These are phyloP conservation scores for Salisapilia sapeloensis DNA, from an alignment of 352 stramenopile species.

Conservation along the genomic window DNA sequence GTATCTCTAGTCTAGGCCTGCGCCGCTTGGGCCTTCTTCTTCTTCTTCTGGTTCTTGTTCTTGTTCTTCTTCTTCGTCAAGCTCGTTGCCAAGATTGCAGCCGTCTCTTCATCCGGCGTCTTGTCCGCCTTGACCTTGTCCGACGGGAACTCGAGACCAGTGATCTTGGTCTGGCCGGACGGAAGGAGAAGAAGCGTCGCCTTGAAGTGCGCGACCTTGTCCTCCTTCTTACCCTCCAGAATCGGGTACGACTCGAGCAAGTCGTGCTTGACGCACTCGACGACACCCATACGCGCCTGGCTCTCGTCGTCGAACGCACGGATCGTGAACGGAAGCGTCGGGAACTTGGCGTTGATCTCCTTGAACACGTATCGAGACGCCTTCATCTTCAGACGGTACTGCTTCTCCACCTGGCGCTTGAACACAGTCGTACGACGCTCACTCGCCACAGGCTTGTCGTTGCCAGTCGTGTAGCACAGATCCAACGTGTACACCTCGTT, in stretches of 20 bases:
- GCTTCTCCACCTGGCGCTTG: conserved; percentile 97
- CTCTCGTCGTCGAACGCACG: conserved; percentile 90
- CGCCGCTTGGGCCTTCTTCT: conserved; percentile 34
- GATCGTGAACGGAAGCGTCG: conserved; percentile 97
- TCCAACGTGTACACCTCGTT: conserved; percentile 99
- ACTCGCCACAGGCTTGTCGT: conserved; percentile 87
- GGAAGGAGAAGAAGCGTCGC: conserved; percentile 96
- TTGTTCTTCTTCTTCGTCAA: conserved; percentile 95
- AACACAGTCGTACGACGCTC: conserved; percentile 95
- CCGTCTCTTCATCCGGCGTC: conserved; percentile 84
- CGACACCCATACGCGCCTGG: conserved; percentile 94
- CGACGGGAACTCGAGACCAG: conserved; percentile 81
- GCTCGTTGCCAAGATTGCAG: conserved; percentile 79
- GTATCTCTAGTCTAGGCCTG: no score
- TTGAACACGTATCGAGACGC: conserved; percentile 91
- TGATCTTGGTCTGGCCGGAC: conserved; percentile 92
- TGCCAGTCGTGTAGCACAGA: conserved; percentile 96
- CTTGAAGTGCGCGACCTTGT: conserved; percentile 98
- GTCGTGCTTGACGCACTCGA: conserved; percentile 96
- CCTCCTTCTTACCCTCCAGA: conserved; percentile 87
- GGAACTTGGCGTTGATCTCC: conserved; percentile 97
- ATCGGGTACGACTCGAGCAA: conserved; percentile 96
- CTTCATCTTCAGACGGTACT: conserved; percentile 94
- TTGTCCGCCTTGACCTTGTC: conserved; percentile 88
- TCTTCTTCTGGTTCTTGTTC: conserved; percentile 95